phyloP scores from a whole-genome alignment of 345 rosid species.

The Acer campestre region DNA sequence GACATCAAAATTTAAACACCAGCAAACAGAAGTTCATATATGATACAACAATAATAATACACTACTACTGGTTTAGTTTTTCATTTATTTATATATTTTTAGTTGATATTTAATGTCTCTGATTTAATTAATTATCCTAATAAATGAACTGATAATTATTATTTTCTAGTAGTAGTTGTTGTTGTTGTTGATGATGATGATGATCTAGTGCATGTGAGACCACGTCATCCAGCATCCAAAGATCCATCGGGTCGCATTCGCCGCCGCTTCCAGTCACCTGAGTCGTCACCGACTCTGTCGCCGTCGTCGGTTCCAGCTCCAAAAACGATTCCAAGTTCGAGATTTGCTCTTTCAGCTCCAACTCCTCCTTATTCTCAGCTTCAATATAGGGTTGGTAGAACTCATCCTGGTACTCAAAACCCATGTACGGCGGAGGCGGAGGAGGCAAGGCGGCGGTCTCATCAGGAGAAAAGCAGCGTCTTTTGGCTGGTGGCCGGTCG shows the following conservation, averaged over 20 bases:
- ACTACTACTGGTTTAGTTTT: neutral
- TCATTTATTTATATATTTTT: neutral
- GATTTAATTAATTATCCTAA: conserved; percentile 7
- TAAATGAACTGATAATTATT: conserved; percentile 5
- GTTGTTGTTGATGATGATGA: conserved; percentile 29
- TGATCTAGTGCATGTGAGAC: conserved; percentile 26
- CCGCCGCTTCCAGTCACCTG: conserved; percentile 20
- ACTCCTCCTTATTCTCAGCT: conserved; percentile 14
- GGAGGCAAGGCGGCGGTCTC: conserved; percentile 25
- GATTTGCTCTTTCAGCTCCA: conserved; percentile 59
- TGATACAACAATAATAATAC: too few relatives aligned
- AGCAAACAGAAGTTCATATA: too few relatives aligned
- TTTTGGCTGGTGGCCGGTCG: conserved; percentile 47
- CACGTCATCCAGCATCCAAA: conserved; percentile 78
- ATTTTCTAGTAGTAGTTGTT: conserved; percentile 19
- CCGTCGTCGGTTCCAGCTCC: conserved; percentile 41
- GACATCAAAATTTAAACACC: too few relatives aligned
- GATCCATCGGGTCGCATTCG: conserved; percentile 38
- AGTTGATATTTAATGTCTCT: too few relatives aligned
- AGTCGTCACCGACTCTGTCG: neutral
- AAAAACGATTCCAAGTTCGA: conserved; percentile 64
- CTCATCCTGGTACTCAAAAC: conserved; percentile 26
- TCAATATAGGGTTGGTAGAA: conserved; percentile 16
- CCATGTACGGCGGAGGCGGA: conserved; percentile 9
- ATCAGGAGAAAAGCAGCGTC: conserved; percentile 31